A percentile compares a stretch with the other conserved stretches of the same genome.
These are phyloP conservation scores for Basidiobolus meristosporus DNA, from an alignment of 371 early-diverging fungal species.

Conservation along the genomic window DNA sequence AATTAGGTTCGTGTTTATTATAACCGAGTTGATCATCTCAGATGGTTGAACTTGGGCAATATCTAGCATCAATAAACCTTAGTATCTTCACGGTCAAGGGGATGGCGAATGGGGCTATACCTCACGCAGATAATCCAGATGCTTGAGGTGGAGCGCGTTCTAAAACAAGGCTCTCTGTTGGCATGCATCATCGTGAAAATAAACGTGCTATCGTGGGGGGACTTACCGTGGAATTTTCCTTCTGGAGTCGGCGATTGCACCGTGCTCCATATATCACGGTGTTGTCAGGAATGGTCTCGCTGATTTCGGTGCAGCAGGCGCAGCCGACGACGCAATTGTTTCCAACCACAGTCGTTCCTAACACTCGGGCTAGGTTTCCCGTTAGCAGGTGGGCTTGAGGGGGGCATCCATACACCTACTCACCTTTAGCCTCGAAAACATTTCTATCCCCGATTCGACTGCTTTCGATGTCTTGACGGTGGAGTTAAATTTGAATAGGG, in stretches of 20 bases:
- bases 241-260: slow-evolving; percentile 31
- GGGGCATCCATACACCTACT: neutral
- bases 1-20: no score
- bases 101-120: slow-evolving; percentile 1
- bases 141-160: slow-evolving; percentile 34
- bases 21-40: no score
- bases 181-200: neutral
- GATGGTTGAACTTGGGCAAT: slow-evolving; percentile 6
- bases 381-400: neutral
- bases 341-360: slow-evolving; percentile 34
- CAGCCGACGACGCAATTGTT: slow-evolving; percentile 58
- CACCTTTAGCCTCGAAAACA: slow-evolving; percentile 46
- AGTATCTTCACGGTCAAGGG: slow-evolving; percentile 9
- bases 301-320: slow-evolving; percentile 35
- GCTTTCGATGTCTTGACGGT: slow-evolving; percentile 39
- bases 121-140: slow-evolving; percentile 42
- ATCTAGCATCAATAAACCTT: slow-evolving; percentile 5
- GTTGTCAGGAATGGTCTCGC: slow-evolving; percentile 34
- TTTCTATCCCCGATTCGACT: slow-evolving; percentile 41
- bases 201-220: neutral
- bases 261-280: slow-evolving; percentile 47
- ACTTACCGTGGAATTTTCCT: slow-evolving; percentile 8
- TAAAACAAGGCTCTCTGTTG: slow-evolving; percentile 15
- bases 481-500: no score
- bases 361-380: slow-evolving; percentile 21